A percentile compares a stretch with the other conserved stretches of the same genome.
phyloP scores from a whole-genome alignment of 2,329 filamentous ascomycete species.

The Westerdykella sp. region DNA sequence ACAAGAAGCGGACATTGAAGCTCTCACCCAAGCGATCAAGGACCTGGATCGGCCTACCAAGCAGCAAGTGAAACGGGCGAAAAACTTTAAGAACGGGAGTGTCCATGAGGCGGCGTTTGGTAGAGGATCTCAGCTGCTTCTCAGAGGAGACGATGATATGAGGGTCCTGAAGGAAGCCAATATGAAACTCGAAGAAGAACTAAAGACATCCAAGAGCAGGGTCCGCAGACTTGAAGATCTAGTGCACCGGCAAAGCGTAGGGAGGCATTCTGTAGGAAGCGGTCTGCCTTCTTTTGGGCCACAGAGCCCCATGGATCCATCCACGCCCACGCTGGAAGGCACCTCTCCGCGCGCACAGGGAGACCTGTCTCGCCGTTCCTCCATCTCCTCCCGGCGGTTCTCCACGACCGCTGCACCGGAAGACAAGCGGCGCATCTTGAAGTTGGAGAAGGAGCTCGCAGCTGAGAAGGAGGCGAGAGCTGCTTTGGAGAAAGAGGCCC shows the following conservation, averaged over 20 bases:
- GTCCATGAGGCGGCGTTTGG: slow-evolving; percentile 84
- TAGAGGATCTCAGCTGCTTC: slow-evolving; percentile 69
- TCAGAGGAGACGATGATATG: slow-evolving; percentile 82
- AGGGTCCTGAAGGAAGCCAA: slow-evolving; percentile 44
- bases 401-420: slow-evolving; percentile 58
- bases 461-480: slow-evolving; percentile 64
- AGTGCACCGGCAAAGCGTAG: slow-evolving; percentile 69
- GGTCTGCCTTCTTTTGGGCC: slow-evolving; percentile 35
- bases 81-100: slow-evolving; percentile 94
- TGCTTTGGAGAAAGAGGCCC: slow-evolving; percentile 64
- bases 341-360: slow-evolving; percentile 35
- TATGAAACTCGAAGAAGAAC: slow-evolving; percentile 53
- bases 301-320: slow-evolving; percentile 31
- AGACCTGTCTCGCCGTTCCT: slow-evolving; percentile 52
- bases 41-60: slow-evolving; percentile 78
- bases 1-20: slow-evolving; percentile 60
- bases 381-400: slow-evolving; percentile 54
- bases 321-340: slow-evolving; percentile 32
- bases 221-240: slow-evolving; percentile 88
- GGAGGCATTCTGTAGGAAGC: slow-evolving; percentile 48
- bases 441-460: slow-evolving; percentile 71
- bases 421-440: slow-evolving; percentile 55
- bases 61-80: slow-evolving; percentile 78
- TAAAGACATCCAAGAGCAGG: slow-evolving; percentile 89
- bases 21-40: slow-evolving; percentile 68